phyloP scores from a whole-genome alignment of 768 basidiomycete species.

The Phaeotremella fagi region DNA sequence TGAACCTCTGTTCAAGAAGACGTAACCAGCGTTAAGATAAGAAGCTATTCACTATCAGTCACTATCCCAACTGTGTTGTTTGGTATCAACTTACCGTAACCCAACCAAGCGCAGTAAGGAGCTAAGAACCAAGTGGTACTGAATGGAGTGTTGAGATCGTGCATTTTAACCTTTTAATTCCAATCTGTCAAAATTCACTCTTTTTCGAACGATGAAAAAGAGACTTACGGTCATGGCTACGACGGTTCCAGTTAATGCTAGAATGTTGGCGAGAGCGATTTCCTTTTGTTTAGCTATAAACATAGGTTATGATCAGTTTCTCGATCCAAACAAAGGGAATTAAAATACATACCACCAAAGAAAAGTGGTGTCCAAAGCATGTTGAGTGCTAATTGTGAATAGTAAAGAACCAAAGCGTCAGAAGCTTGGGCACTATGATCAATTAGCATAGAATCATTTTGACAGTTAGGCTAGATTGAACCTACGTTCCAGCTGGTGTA shows the following conservation, averaged over 20 bases:
- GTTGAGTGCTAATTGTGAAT: constrained; percentile 60
- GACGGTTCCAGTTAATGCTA: constrained; percentile 56
- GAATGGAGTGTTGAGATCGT: constrained; percentile 50
- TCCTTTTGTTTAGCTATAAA: constrained; percentile 51
- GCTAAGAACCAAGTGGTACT: constrained; percentile 58
- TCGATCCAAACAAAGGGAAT: background rate
- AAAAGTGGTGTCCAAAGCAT: constrained; percentile 63
- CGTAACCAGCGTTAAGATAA: constrained; percentile 64
- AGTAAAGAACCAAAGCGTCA: constrained; percentile 58
- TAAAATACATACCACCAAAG: constrained; percentile 54
- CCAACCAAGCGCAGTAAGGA: constrained; percentile 65
- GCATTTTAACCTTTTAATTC: constrained; percentile 53
- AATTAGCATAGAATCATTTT: background rate
- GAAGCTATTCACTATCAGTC: constrained; percentile 50
- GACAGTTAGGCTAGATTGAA: background rate
- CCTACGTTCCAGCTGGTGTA: constrained; percentile 52
- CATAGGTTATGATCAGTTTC: constrained; percentile 4
- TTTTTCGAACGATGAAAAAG: background rate
- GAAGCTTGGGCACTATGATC: constrained; percentile 51
- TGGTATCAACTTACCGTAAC: constrained; percentile 48
- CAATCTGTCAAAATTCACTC: background rate
- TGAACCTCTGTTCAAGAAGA: constrained; percentile 54
- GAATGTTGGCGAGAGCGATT: constrained; percentile 57
- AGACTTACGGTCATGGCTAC: constrained; percentile 59
- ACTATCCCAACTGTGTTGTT: background rate